Evolutionary conservation across 805 yeast species (phyloP), one percentile per base, ranked within the genome.

Genomic region (Tetrapisispora nanseiensis): DNA sequence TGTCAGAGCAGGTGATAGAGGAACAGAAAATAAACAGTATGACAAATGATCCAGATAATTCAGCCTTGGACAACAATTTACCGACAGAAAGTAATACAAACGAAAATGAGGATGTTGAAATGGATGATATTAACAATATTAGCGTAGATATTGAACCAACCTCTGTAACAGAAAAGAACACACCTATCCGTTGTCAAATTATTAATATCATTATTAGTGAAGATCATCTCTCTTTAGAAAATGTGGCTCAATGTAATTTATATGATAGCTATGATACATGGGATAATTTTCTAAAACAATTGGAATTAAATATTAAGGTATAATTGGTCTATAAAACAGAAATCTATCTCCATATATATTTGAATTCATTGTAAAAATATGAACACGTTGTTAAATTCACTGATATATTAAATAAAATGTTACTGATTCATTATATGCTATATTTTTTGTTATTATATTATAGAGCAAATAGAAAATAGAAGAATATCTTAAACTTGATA

Each of bases 191-290:
- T n/a, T n/a, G 21, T 16, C 22, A 23, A 2, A 5, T 37, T 8
- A 15, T 37, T n/a, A 31, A 32, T 21, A 33, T 61, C 13, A 41
- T 59, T 7, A 34, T 61, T 2, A 51, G 57, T 43, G 66, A 61
- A 41, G 65, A 61, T 28, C 57, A 51, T 37, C 40, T 61, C 2
- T 46, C 49, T 4, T 27, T 57, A 22, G 54, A 45, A 20, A 41
- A 47, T 12, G 18, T 43, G 12, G 48, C 52, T 1, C 47, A 41
- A 13, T 58, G 63, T 40, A 52, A 46, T 13, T 47, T 56, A 23
- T 55, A 57, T 39, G 62, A 55, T 22, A 37, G 41, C 9, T 13
- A 37, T 6, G 46, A 39, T 3, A 46, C 49, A 20, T 59, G 63
- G 63, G 31, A 32, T 1, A n/a, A 32, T 1, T 59, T 57, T 40